Evolutionary conservation across 257 asterid species (phyloP), one percentile per base, ranked within the genome.

Genomic region (Pogostemon cablin): DNA sequence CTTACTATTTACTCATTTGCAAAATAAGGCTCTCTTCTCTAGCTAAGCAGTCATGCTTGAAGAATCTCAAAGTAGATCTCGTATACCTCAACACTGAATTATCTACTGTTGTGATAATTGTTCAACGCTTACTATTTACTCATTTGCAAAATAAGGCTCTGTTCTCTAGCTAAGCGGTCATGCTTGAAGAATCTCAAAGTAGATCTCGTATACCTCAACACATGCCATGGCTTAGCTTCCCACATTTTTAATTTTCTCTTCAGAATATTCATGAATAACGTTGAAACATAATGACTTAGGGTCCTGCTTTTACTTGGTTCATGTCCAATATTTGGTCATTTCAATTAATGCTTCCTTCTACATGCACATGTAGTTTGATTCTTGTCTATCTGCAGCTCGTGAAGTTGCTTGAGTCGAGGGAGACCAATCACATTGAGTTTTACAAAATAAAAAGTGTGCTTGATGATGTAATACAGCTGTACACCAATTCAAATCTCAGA

Each of bases 401-500:
- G 86, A 93, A 93, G 85, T 82, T 93, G 85, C 96, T 93, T 48
- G 98, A 91, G 84, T 79, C 87, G 75, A 90, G 91, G 83, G 99
- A 93, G 86, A 93, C 96, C 72, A 93, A 91, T 85, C 99, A 93
- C 65, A 73, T 93, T 9, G 99, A 93, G 87, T 93, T 93, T 75
- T 87, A 90, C 88, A 93, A 90, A 77, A 89, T 91, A 75, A 93
- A 89, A 84, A 81, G 72, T 67, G 77, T 89, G 58, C 90, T 91
- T 65, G 98, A 89, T 74, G 96, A 93, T 58, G 73, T 90, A 75
- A 67, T 86, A 53, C 95, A 83, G 54, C 73, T 91, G 87, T 47
- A 86, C 72, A 71, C 73, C 68, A 84, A 84, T 73, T 60, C 82
- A 15, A 95, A 86, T 80, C 98, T 93, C 65, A 66, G 40, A 34